phyloP scores from a whole-genome alignment of 768 basidiomycete genomes.

The Lentinus tigrinus region DNA sequence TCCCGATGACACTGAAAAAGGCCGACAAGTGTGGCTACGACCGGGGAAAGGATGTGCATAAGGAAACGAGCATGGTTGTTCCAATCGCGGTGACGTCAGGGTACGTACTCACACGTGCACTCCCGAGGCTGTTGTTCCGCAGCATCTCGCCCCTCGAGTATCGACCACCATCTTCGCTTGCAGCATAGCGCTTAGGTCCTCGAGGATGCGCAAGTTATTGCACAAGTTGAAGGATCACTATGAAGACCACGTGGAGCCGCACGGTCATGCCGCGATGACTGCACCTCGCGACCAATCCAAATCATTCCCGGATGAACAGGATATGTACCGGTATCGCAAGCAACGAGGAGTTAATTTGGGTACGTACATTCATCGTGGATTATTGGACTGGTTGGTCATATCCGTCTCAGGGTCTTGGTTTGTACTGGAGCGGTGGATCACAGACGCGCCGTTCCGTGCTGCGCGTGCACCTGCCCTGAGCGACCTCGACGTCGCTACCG shows the following conservation, averaged over 20 bases:
- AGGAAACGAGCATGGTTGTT: too few relatives aligned
- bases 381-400: neutral
- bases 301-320: conserved; percentile 23
- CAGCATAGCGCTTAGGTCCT: too few relatives aligned
- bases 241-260: neutral
- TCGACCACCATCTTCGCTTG: too few relatives aligned
- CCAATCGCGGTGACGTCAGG: too few relatives aligned
- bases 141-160: too few relatives aligned
- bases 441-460: conserved; percentile 52
- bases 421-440: conserved; percentile 76
- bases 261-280: neutral
- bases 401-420: conserved; percentile 68
- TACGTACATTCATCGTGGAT: conserved; percentile 31
- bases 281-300: neutral
- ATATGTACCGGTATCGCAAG: conserved; percentile 60
- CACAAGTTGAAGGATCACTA: neutral
- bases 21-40: too few relatives aligned
- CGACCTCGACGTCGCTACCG: conserved; percentile 68
- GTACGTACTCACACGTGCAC: too few relatives aligned
- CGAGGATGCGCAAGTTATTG: neutral
- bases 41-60: too few relatives aligned
- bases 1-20: too few relatives aligned
- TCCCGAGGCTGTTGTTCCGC: too few relatives aligned
- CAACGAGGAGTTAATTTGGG: conserved; percentile 85
- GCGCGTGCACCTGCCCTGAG: conserved; percentile 59